Percentiles rank a stretch among this genome's conserved stretches.
These are phyloP conservation scores for Melampsora larici-populina DNA, from an alignment of 1,284 basidiomycete species.

Conservation along the genomic window DNA sequence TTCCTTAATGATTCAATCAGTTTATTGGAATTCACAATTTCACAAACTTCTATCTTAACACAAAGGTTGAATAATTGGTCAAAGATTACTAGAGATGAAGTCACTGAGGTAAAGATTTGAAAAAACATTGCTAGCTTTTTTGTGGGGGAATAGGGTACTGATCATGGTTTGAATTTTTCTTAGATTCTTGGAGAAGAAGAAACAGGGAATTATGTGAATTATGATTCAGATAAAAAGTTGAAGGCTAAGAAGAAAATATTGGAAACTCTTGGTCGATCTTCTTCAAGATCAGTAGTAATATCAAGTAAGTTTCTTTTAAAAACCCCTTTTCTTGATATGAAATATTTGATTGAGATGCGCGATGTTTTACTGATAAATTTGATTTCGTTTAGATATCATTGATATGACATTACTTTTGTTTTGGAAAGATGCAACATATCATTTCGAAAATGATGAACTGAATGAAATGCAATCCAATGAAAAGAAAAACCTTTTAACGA, in stretches of 20 bases:
- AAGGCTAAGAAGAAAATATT: slow-evolving; percentile 27
- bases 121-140: neutral
- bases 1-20: slow-evolving; percentile 36
- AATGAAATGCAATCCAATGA: too few relatives aligned
- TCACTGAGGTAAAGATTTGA: slow-evolving; percentile 23
- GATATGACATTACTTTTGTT: slow-evolving; percentile 38
- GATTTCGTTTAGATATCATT: slow-evolving; percentile 30
- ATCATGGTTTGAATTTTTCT: neutral
- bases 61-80: slow-evolving; percentile 39
- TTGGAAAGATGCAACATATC: slow-evolving; percentile 40
- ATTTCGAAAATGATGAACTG: slow-evolving; percentile 15
- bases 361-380: neutral
- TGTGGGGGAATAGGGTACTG: neutral
- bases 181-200: slow-evolving; percentile 37
- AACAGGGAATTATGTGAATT: neutral
- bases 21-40: slow-evolving; percentile 37
- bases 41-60: slow-evolving; percentile 17
- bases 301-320: neutral
- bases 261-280: slow-evolving; percentile 24
- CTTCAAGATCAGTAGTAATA: slow-evolving; percentile 26
- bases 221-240: slow-evolving; percentile 40
- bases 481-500: neutral
- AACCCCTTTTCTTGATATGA: neutral
- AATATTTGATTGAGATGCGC: neutral
- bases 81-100: slow-evolving; percentile 42